Evolutionary conservation across 257 asterid genomes (phyloP).

Genomic region (Solanum bukasovii): DNA sequence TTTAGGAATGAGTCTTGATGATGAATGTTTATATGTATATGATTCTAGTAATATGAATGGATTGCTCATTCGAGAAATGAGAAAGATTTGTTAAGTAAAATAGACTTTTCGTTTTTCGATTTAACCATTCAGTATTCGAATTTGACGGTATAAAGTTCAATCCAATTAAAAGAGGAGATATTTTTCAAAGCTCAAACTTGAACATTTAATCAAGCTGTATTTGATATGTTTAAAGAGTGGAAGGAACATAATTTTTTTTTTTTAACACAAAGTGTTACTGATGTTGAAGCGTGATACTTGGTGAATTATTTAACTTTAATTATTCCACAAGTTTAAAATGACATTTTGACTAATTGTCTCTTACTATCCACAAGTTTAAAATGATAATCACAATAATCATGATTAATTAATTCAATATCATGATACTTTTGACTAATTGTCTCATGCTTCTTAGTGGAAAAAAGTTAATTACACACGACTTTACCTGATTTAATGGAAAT

Average conservation of each 20-base stretch:
- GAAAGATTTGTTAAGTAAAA: not conserved
- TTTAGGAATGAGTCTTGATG: not conserved
- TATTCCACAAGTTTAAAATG: not conserved
- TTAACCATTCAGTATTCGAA: not conserved
- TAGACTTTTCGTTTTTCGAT: not conserved
- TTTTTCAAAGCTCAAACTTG: not conserved
- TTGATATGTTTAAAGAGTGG: not conserved
- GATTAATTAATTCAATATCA: not conserved
- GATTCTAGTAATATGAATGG: not conserved
- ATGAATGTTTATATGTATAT: not conserved
- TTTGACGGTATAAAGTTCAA: not conserved
- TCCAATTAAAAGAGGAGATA: accelerated
- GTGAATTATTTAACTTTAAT: not conserved
- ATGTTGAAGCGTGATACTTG: not conserved
- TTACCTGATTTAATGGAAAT: not conserved
- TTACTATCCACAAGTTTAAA: not conserved
- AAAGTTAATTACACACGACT: not conserved
- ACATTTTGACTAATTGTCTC: not conserved
- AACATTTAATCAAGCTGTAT: not conserved
- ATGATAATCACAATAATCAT: not conserved
- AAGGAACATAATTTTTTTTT: not conserved
- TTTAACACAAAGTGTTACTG: not conserved
- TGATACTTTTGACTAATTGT: not conserved
- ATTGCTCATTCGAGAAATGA: not conserved
- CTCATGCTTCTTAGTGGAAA: not conserved